Evolutionary conservation across 305 asterid genomes (phyloP).

Genomic region (Lippia alba): DNA sequence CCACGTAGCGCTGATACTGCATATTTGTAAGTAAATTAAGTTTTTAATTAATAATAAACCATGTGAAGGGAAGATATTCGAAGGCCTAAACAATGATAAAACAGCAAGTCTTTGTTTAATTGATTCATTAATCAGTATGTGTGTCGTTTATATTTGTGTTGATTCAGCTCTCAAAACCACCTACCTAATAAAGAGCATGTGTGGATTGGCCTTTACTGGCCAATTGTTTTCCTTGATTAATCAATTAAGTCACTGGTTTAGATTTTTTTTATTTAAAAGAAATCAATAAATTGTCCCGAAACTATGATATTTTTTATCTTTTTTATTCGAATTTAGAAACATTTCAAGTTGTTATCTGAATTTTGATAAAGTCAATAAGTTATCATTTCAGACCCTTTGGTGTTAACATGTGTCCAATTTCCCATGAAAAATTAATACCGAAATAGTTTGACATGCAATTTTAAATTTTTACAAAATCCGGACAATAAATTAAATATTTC

Average conservation of each 20-base stretch:
- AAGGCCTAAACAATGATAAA: slow-evolving; percentile 4
- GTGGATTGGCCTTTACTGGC: background rate
- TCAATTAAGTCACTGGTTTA: background rate
- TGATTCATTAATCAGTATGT: background rate
- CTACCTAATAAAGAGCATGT: background rate
- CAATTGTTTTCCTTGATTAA: background rate
- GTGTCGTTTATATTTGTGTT: background rate
- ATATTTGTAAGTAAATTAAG: background rate
- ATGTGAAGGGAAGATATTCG: slow-evolving; percentile 11
- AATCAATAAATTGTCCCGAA: no score
- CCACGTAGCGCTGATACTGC: slow-evolving; percentile 16
- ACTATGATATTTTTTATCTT: no score
- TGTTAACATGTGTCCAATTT: no score
- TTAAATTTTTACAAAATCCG: no score
- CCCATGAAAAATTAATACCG: no score
- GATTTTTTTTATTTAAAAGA: background rate
- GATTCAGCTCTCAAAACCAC: slow-evolving; percentile 1
- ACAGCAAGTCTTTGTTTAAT: background rate
- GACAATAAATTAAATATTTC: no score
- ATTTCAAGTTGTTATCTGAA: no score
- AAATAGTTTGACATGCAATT: no score
- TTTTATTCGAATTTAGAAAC: no score
- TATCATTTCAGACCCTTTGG: no score
- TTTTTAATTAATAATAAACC: background rate
- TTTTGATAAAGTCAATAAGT: no score